These are phyloP conservation scores for Trichomonas tenax DNA, from an alignment of 208 protist species.

Conservation along the genomic window DNA sequence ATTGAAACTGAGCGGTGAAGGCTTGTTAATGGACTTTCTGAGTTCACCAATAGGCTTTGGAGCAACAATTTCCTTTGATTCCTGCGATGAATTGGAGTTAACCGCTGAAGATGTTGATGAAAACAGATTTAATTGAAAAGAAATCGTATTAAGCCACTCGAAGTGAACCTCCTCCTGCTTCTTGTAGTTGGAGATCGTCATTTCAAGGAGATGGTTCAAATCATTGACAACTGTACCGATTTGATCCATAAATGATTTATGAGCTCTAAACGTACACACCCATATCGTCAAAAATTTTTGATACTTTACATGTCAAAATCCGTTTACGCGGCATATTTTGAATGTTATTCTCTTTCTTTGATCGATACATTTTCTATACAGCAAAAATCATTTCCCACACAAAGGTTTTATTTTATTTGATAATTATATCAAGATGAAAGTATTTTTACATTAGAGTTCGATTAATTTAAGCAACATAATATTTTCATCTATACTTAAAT, in stretches of 20 bases:
- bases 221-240: not conserved
- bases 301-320: too few species aligned
- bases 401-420: too few species aligned
- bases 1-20: not conserved
- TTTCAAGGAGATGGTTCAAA: not conserved
- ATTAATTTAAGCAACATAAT: too few species aligned
- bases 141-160: not conserved
- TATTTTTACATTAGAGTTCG: too few species aligned
- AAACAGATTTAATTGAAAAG: not conserved
- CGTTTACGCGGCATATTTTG: too few species aligned
- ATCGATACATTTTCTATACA: too few species aligned
- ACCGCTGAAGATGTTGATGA: not conserved
- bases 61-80: not conserved
- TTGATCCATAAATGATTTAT: not conserved
- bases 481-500: too few species aligned
- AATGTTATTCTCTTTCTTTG: too few species aligned
- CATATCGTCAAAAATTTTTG: too few species aligned
- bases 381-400: too few species aligned
- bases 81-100: not conserved
- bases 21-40: not conserved
- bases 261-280: not conserved
- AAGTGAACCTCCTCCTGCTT: not conserved
- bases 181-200: not conserved
- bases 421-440: too few species aligned
- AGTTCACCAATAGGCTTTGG: not conserved